Conservation (phyloP, 768 basidiomycete genomes). For the Pisolithus albus region DNA sequence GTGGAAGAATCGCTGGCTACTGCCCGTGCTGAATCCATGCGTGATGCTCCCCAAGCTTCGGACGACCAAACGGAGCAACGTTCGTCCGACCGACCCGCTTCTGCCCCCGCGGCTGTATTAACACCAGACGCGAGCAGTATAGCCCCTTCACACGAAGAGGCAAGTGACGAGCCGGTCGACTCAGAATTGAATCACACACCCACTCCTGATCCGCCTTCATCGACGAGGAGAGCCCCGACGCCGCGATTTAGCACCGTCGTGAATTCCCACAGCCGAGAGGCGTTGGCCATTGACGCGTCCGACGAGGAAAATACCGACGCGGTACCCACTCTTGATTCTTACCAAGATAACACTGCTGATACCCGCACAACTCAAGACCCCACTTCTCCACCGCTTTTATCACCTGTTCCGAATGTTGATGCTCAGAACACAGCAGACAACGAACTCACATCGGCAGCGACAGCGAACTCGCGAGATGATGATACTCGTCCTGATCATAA, state of each 20-base stretch:
- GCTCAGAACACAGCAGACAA: neutral
- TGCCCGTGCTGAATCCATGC: neutral
- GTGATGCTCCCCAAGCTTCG: neutral
- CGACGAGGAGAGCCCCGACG: constrained; percentile 1
- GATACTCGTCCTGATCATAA: constrained; percentile 27
- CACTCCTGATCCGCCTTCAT: constrained; percentile 3
- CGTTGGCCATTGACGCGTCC: constrained; percentile 27
- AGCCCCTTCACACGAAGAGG: constrained; percentile 7
- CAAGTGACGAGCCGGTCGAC: neutral
- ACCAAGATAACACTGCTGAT: neutral
- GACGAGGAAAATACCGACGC: constrained; percentile 23
- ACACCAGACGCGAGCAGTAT: neutral
- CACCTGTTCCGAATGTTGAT: neutral
- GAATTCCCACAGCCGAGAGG: constrained; percentile 15
- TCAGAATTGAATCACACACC: constrained; percentile 2
- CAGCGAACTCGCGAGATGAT: neutral
- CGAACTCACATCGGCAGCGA: neutral
- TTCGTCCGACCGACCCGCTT: neutral
- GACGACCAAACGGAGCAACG: neutral
- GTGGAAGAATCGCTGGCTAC: constrained; percentile 2
- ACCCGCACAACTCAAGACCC: neutral
- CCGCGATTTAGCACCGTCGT: constrained; percentile 25
- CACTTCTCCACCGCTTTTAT: neutral
- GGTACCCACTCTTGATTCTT: constrained; percentile 2
- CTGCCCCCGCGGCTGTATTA: neutral